Evolutionary conservation across 306 rosid species (phyloP), one percentile per base, ranked within the genome.

Genomic region (Inga oerstediana): DNA sequence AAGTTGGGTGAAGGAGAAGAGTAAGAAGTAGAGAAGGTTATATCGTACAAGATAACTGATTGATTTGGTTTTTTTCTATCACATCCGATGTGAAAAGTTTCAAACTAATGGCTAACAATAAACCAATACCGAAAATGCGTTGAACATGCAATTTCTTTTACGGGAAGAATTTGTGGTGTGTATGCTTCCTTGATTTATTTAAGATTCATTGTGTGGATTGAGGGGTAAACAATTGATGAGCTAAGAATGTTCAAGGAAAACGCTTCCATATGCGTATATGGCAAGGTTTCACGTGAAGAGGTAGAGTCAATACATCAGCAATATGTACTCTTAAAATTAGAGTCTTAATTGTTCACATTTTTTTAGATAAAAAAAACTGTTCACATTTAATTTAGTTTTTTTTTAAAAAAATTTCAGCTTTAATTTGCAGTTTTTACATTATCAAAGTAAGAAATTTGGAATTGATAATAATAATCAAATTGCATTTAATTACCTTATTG

Each of bases 1-100:
- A 49, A 49, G 82, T 71, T 61, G 80, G 54, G 83, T 10, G 56
- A 49, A 13, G 77, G 59, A 76, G 64, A 77, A 85, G 88, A 88
- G 91, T 88, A 86, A 79, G 86, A 86, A 81, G 83, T 32, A 52
- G 56, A 87, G 80, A 82, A 72, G 82, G 80, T 80, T 81, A 68
- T 58, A 79, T 71, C 77, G 76, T 81, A 58, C 86, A 65, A 81
- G 80, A 82, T 37, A 34, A 78, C 74, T 66, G 10, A 13, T 30
- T 64, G 61, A 20, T 17, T 54, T 54, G 17, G 59, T 52, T 62
- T 69, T 30, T 39, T 59, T 72, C 58, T 37, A 72, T 72, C 59
- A 72, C 76, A 72, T 72, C 19, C 59, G 35, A 44, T 46, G 32
- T 72, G 32, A 72, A 13, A 12, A 72, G 58, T 72, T 45, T 69